Evolutionary conservation across 495 filamentous ascomycete genomes (phyloP), one percentile per base, ranked within the genome.

Genomic region (Cetradonia linearis): DNA sequence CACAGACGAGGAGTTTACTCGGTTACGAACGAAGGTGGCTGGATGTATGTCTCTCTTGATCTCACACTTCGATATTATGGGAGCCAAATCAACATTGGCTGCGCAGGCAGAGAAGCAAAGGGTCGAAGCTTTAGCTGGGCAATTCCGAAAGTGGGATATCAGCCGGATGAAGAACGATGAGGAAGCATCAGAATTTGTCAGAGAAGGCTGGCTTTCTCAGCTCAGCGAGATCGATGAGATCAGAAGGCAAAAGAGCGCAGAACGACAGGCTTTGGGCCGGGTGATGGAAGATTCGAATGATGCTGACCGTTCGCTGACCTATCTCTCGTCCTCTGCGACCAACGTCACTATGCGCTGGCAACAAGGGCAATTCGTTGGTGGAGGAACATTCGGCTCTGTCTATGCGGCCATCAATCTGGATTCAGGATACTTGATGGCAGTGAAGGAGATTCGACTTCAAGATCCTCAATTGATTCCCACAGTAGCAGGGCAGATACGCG

Each of bases 61-160:
- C 62, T 96, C 91, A 8, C 93, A 98, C 69, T 97, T 98, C 65
- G 93, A 98, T 74, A 96, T 98, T 69, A 94, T 98, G 87, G 93
- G 94, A 49, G 93, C 93, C 53, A 80, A 91, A 65, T 95, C 89
- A 27, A 96, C 84, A 14, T 79, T 96, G 54, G 93, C 93, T 2
- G 93, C 93, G 18, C 89, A 96, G 70, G 85, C 89, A 11, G 93
- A 97, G 74, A 89, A 87, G 68, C 84, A 87, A 64, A 81, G 88
- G 48, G 79, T 88, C 68, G 77, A 80, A 56, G 76, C 82, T 27
- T 76, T 92, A 31, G 79, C 84, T 40, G 84, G 84, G n/a, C 83
- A 88, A 61, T 78, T 87, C 62, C 82, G 81, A 62, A 81, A 85
- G 64, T 82, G 92, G 66, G 84, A 91, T 65, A 80, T 88, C 56